Conservation (phyloP, 257 asterid species). For the Apocynum venetum region DNA sequence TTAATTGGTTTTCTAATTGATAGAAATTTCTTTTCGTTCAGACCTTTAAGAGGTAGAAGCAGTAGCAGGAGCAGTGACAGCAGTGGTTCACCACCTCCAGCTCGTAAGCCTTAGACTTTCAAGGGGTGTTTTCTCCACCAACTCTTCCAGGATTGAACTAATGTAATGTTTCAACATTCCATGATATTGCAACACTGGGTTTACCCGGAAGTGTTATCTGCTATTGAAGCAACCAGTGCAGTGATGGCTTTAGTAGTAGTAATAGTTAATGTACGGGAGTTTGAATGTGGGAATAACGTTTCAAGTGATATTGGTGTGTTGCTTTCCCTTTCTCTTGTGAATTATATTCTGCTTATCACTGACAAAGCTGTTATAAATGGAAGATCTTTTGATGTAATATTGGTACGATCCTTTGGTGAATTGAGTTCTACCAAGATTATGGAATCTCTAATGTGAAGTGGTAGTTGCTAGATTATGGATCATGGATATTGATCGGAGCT, state of each 20-base stretch:
- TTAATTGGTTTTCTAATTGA: neutral
- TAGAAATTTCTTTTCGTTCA: slow-evolving; percentile 5
- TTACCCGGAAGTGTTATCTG: neutral
- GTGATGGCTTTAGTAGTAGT: neutral
- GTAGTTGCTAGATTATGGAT: no score
- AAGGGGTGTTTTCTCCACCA: neutral
- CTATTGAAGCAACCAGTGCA: neutral
- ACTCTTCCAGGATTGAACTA: neutral
- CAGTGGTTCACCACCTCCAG: slow-evolving; percentile 36
- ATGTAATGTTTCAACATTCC: neutral
- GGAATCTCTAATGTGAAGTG: no score
- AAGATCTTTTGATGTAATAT: neutral
- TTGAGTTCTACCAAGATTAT: no score
- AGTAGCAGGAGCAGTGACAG: slow-evolving; percentile 37
- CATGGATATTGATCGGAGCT: no score
- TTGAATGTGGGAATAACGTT: neutral
- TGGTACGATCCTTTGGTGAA: no score
- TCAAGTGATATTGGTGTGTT: neutral
- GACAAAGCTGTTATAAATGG: neutral
- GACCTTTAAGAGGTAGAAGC: slow-evolving; percentile 44
- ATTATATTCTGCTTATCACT: neutral
- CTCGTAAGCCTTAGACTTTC: slow-evolving; percentile 24
- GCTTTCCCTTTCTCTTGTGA: neutral
- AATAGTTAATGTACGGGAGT: neutral
- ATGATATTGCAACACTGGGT: neutral